Conservation (phyloP, 768 basidiomycete genomes). For the Lactifluus echinatus region DNA sequence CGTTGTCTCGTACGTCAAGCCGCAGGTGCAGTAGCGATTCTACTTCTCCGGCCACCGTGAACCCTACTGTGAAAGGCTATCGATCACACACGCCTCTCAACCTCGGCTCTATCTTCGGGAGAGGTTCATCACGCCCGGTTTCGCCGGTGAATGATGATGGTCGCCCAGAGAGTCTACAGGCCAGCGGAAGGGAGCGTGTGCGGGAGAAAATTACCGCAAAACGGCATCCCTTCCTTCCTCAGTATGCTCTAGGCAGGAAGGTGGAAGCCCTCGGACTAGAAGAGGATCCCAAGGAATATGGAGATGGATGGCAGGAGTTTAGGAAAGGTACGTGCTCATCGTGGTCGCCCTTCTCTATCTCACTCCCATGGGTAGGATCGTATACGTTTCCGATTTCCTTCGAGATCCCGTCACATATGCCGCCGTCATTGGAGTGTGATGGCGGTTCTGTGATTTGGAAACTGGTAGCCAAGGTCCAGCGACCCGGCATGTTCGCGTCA, state of each 20-base stretch:
- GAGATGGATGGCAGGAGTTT: constrained; percentile 77
- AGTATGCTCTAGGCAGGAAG: constrained; percentile 30
- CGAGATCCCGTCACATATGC: constrained; percentile 67
- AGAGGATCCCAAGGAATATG: constrained; percentile 35
- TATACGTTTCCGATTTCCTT: constrained; percentile 95
- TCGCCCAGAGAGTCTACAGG: constrained; percentile 22
- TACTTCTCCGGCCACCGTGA: neutral
- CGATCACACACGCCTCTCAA: neutral
- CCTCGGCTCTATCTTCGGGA: constrained; percentile 9
- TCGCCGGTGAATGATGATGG: constrained; percentile 3
- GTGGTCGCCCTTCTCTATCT: neutral
- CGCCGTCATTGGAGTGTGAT: constrained; percentile 66
- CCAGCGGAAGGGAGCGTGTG: constrained; percentile 26
- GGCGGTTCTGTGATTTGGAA: constrained; percentile 74
- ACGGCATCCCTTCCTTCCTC: constrained; percentile 26
- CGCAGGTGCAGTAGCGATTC: neutral
- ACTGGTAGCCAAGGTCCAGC: constrained; percentile 73
- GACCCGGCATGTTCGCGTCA: constrained; percentile 70
- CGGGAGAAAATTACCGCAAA: constrained; percentile 18
- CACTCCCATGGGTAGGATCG: constrained; percentile 42
- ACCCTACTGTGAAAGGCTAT: neutral
- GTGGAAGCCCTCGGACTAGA: constrained; percentile 36
- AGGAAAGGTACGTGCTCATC: constrained; percentile 53
- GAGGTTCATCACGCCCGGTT: neutral
- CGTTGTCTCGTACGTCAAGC: constrained; percentile 1